Base-by-base conservation (phyloP, 306 rosid species). In the Prunus salicina region DNA sequence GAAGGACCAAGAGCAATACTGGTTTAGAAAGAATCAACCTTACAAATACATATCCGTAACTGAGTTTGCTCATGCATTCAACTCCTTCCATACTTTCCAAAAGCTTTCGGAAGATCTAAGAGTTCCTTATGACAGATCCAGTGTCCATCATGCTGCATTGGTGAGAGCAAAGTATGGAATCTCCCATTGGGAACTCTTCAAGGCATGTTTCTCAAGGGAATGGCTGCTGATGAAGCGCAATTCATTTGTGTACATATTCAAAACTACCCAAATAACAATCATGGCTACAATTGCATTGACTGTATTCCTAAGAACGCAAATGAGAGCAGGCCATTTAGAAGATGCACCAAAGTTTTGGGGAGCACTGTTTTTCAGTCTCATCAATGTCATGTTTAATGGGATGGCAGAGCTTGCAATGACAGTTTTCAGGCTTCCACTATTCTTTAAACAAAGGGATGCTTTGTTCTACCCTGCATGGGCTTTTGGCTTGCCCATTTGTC, bases 1-100 rank as follows among this genome's bases (percentile, higher is more conserved):
- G 82, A 91, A 91, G 69, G 97, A 91, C 76, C 97, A 89, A 85
- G 91, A 88, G 32, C 91, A 91, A 68, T 91, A 91, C 79, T 91
- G 93, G 93, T 83, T 76, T 58, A 64, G 1, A 75, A 89, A 58
- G 78, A 81, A 84, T 74, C 80, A 83, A 71, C 89, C 93, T 46
- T 86, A 91, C 75, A 78, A 49, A n/a, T 91, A 72, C 71, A 41
- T 88, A 69, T 74, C 81, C 10, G 93, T 80, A 8, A 47, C 88
- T 9, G 89, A 85, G 65, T 86, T 91, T 71, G 84, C 78, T 12
- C 75, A 80, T 1, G 64, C 77, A 74, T 91, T 86, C 81, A 81
- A 73, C 6, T 81, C 80, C 8, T 77, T 76, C 60, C 25, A 74
- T 22, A 67, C 73, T 16, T 88, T 89, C 56, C 87, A 82, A 56